Conservation (phyloP, 140 eudicot genomes). For the Ambrosia hybrid region DNA sequence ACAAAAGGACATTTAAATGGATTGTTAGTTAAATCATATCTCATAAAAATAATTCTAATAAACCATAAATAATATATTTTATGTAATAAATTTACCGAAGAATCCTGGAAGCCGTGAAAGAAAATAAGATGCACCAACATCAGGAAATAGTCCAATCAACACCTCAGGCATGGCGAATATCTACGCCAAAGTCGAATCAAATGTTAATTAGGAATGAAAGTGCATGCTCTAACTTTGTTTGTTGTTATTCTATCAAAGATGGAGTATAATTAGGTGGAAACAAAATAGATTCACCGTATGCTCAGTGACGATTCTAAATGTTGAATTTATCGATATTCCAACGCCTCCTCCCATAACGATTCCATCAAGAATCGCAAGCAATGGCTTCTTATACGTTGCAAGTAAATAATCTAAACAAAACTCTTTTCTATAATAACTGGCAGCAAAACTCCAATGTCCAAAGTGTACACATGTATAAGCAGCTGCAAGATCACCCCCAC, state of each 20-base stretch:
- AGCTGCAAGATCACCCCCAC: constrained; percentile 54
- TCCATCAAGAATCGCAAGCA: constrained; percentile 46
- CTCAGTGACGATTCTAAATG: constrained; percentile 49
- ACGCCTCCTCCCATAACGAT: constrained; percentile 66
- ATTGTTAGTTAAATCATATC: too few species aligned
- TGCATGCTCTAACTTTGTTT: not conserved
- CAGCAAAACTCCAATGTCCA: constrained; percentile 52
- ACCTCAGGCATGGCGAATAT: constrained; percentile 59
- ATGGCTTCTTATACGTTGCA: constrained; percentile 52
- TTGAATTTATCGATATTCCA: constrained; percentile 51
- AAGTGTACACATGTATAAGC: constrained; percentile 15
- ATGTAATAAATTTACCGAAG: constrained; percentile 32
- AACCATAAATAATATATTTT: too few species aligned
- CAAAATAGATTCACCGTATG: constrained; percentile 34
- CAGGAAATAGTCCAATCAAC: constrained; percentile 43
- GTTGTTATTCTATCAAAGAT: too few species aligned
- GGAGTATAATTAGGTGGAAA: too few species aligned
- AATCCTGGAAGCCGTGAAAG: constrained; percentile 46
- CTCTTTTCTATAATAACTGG: constrained; percentile 40
- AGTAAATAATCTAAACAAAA: constrained; percentile 43
- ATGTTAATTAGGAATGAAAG: not conserved
- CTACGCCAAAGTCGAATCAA: constrained; percentile 5
- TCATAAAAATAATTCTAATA: too few species aligned
- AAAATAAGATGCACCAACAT: constrained; percentile 57
- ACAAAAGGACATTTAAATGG: too few species aligned